phyloP scores from a whole-genome alignment of 306 rosid species.

The Trifolium subterraneum region DNA sequence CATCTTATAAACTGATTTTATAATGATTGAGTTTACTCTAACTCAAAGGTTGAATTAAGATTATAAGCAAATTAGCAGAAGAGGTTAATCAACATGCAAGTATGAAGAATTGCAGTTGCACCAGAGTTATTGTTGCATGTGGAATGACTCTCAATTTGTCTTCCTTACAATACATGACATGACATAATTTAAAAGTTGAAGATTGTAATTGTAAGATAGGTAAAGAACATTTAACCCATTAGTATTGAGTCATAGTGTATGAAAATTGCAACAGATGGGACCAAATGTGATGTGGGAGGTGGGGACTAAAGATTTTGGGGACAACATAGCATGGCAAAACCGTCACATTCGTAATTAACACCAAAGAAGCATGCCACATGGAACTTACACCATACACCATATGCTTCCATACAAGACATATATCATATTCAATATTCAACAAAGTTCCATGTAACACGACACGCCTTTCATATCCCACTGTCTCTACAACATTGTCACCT shows the following conservation, averaged over 20 bases:
- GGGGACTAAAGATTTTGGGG: slow-evolving; percentile 47
- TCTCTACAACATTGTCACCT: slow-evolving; percentile 16
- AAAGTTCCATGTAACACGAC: slow-evolving; percentile 30
- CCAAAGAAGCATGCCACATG: slow-evolving; percentile 52
- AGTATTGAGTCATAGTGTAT: slow-evolving; percentile 20
- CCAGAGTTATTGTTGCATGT: too few relatives aligned
- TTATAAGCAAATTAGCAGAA: slow-evolving; percentile 15
- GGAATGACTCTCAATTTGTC: too few relatives aligned
- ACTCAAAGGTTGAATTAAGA: not conserved
- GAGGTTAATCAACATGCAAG: not conserved
- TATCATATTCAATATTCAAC: slow-evolving; percentile 26
- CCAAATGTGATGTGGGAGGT: slow-evolving; percentile 52
- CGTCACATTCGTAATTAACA: slow-evolving; percentile 62
- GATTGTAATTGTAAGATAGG: not conserved
- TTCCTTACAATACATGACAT: not conserved
- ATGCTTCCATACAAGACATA: slow-evolving; percentile 23
- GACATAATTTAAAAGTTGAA: slow-evolving; percentile 4
- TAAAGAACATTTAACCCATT: slow-evolving; percentile 11
- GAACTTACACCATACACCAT: slow-evolving; percentile 56
- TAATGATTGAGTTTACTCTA: too few relatives aligned
- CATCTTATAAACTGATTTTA: too few relatives aligned
- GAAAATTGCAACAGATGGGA: slow-evolving; percentile 43
- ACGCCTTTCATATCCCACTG: slow-evolving; percentile 32
- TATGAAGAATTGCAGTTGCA: not conserved
- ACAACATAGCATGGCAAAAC: slow-evolving; percentile 76